Base-by-base conservation (phyloP, 1,139 yeast genomes). In the Lodderomyces metapsilosis region DNA sequence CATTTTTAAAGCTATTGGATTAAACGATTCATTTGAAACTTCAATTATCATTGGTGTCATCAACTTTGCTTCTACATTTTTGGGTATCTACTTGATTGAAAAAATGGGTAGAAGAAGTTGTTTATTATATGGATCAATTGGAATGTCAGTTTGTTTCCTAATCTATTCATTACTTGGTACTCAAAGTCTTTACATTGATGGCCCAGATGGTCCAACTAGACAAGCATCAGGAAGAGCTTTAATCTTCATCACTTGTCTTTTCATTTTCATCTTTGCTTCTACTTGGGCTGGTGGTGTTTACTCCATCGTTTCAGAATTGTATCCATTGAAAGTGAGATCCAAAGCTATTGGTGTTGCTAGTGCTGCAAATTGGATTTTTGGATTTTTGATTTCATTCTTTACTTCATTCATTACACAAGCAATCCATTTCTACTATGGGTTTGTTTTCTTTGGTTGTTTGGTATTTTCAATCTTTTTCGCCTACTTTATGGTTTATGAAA, bases 241-340 rank as follows among this genome's bases (percentile, higher is more conserved):
- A 87, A 84, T 88, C 61, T 82, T 85, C 55, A 77, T 88, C 54
- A 80, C 91, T 22, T 85, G 92, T 62, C 59, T 85, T 47, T 88
- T 80, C 68, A 85, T 88, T 48, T 84, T 84, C 76, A 82, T 78
- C 71, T 88, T 87, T 59, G 92, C 95, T 28, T 76, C 85, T 12
- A 82, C 95, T 6, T 87, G 95, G 95, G 95, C 91, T 48, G 92
- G 95, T 55, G 79, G 83, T 57, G 83, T 82, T 35, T 88, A 81
- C 78, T 84, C 84, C 43, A 81, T 85, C 52, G 78, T 83, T 42
- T 83, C 92, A 30, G 96, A 88, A 64, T 71, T 85, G 34, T 87
- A 80, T 64, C 91, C 95, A 40, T 71, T 85, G 50, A 80, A 91
- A 55, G 81, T 86, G 49, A 78, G 92, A 67, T 78, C 89, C 24